phyloP scores from a whole-genome alignment of 2,329 filamentous ascomycete species.

The Drechmeria coniospora region DNA sequence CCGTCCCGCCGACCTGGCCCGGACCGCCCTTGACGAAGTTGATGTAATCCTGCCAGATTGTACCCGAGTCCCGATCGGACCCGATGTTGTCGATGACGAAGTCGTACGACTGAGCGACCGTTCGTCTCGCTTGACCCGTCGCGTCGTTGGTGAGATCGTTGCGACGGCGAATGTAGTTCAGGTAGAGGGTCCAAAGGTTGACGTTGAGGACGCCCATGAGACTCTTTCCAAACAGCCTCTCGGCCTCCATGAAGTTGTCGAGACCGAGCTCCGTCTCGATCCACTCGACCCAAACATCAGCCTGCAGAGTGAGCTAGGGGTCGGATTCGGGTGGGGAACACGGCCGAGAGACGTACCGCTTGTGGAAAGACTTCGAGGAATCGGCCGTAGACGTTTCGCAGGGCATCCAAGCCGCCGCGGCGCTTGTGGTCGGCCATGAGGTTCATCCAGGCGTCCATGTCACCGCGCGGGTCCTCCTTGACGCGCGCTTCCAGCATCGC shows the following conservation, averaged over 20 bases:
- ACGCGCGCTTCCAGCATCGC: slow-evolving; percentile 80
- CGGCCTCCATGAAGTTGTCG: slow-evolving; percentile 67
- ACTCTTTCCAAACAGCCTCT: slow-evolving; percentile 69
- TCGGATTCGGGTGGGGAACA: neutral
- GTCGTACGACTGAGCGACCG: slow-evolving; percentile 77
- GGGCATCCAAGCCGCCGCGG: slow-evolving; percentile 68
- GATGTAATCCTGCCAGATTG: slow-evolving; percentile 89
- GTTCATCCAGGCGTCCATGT: slow-evolving; percentile 79
- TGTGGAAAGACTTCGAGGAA: slow-evolving; percentile 83
- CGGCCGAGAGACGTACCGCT: slow-evolving; percentile 54
- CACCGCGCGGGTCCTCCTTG: slow-evolving; percentile 80
- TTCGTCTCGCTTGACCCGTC: slow-evolving; percentile 58
- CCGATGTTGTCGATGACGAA: slow-evolving; percentile 84
- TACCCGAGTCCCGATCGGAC: slow-evolving; percentile 76
- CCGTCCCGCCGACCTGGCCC: slow-evolving; percentile 67
- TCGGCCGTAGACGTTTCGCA: slow-evolving; percentile 65
- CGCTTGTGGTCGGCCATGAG: slow-evolving; percentile 74
- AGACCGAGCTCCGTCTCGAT: slow-evolving; percentile 78
- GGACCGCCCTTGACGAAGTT: slow-evolving; percentile 83
- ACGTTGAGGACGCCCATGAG: slow-evolving; percentile 70
- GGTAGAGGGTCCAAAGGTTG: slow-evolving; percentile 79
- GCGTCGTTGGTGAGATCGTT: slow-evolving; percentile 73
- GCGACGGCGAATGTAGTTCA: slow-evolving; percentile 85
- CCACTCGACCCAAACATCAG: slow-evolving; percentile 81
- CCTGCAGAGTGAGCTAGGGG: slow-evolving; percentile 34